Conservation (phyloP, 768 basidiomycete genomes). For the Calvatia gigantea region DNA sequence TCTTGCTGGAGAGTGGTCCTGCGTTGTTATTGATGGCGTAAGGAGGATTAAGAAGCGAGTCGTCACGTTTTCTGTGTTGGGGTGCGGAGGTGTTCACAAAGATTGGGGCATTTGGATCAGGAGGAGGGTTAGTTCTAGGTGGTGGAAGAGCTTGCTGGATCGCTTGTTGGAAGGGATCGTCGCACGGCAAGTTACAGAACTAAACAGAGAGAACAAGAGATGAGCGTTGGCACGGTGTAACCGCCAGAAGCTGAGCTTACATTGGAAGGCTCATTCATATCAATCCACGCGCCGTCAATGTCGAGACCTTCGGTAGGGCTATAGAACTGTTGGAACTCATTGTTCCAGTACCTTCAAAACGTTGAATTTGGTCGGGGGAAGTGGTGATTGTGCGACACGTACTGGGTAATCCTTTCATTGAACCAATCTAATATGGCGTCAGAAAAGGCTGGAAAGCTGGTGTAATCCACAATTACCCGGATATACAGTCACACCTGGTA, state of each 20-base stretch:
- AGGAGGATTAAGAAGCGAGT: constrained; percentile 47
- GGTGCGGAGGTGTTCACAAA: constrained; percentile 26
- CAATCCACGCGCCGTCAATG: constrained; percentile 73
- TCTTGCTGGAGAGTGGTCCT: constrained; percentile 49
- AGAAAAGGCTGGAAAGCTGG: neutral
- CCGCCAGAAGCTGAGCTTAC: constrained; percentile 29
- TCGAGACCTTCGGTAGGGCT: constrained; percentile 50
- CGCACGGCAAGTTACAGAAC: constrained; percentile 65
- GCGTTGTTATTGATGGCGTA: constrained; percentile 60
- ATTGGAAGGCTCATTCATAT: constrained; percentile 72
- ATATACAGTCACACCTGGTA: constrained; percentile 10
- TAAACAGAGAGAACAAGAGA: constrained; percentile 17
- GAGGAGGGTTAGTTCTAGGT: constrained; percentile 42
- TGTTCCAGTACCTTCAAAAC: constrained; percentile 53
- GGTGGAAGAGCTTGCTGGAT: constrained; percentile 51
- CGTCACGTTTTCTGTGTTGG: constrained; percentile 22
- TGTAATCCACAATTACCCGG: neutral
- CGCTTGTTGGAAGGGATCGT: constrained; percentile 58
- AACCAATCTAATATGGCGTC: constrained; percentile 49
- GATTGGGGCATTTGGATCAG: constrained; percentile 50
- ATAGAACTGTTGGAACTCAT: constrained; percentile 58
- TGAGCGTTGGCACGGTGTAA: neutral
- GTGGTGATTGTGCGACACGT: constrained; percentile 16
- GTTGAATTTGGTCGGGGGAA: neutral
- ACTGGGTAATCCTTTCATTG: constrained; percentile 48